These are phyloP conservation scores for Tephrocybe sp. DNA, from an alignment of 768 basidiomycete species.

Conservation along the genomic window DNA sequence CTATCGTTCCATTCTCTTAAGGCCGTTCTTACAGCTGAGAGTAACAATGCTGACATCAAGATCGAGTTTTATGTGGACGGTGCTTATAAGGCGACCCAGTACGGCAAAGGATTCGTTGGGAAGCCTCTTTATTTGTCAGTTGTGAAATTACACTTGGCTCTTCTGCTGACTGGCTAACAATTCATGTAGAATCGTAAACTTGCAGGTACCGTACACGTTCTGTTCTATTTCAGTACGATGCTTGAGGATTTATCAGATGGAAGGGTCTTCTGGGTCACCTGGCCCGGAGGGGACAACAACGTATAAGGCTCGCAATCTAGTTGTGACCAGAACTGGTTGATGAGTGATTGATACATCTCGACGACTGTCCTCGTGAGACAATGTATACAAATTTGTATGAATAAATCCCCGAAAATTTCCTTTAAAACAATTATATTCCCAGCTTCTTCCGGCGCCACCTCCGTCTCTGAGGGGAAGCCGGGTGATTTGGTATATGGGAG, in stretches of 20 bases:
- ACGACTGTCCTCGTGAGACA: too few relatives aligned
- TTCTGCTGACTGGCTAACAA: neutral
- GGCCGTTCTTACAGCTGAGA: slow-evolving; percentile 39
- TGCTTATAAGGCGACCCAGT: slow-evolving; percentile 35
- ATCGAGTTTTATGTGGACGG: slow-evolving; percentile 44
- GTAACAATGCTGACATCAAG: slow-evolving; percentile 35
- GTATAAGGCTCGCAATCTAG: slow-evolving; percentile 41
- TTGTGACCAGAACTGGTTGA: slow-evolving; percentile 35
- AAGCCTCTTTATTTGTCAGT: slow-evolving; percentile 43
- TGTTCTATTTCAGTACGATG: neutral
- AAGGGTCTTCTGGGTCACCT: slow-evolving; percentile 44
- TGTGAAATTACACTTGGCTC: neutral
- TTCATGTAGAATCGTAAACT: slow-evolving; percentile 37
- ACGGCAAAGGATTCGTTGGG: slow-evolving; percentile 39
- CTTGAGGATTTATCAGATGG: slow-evolving; percentile 32
- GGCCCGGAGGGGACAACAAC: slow-evolving; percentile 41
- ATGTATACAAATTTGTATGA: too few relatives aligned
- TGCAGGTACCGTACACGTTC: slow-evolving; percentile 29
- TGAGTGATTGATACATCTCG: slow-evolving; percentile 8
- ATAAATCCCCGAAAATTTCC: too few relatives aligned
- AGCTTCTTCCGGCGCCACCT: too few relatives aligned
- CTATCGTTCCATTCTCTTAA: slow-evolving; percentile 42
- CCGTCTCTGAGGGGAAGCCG: too few relatives aligned
- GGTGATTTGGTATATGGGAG: too few relatives aligned
- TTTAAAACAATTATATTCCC: too few relatives aligned